phyloP scores from a whole-genome alignment of 2,329 filamentous ascomycete species.

The Colletotrichum musicola region DNA sequence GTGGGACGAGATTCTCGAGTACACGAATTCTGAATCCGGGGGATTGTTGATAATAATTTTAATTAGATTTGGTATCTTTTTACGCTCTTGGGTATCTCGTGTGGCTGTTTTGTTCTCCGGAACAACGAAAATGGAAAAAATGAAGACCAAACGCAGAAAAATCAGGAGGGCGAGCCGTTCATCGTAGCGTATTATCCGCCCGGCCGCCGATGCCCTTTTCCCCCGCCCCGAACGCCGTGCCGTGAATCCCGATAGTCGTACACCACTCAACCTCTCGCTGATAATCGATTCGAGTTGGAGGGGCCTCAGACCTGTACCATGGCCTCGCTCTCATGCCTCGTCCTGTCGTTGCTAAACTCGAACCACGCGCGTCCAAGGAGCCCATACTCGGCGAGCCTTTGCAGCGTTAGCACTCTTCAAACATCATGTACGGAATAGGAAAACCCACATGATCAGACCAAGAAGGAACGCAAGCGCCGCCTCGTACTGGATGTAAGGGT shows the following conservation, averaged over 20 bases:
- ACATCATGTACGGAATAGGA: too few species aligned
- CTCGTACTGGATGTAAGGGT: conserved; percentile 40
- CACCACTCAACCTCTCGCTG: neutral
- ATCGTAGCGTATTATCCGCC: neutral
- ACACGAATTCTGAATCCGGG: too few species aligned
- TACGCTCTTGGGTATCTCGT: neutral
- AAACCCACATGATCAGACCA: conserved; percentile 37
- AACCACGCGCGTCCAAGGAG: conserved; percentile 37
- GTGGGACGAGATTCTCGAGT: neutral
- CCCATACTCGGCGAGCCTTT: conserved; percentile 34
- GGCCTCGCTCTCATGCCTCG: conserved; percentile 13
- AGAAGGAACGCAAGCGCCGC: conserved; percentile 37
- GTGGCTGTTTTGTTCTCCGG: neutral
- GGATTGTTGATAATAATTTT: too few species aligned
- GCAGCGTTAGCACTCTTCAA: neutral
- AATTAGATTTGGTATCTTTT: neutral
- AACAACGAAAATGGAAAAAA: neutral
- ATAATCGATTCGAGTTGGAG: neutral
- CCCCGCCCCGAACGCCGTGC: conserved; percentile 18
- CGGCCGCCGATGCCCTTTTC: neutral
- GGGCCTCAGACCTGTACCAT: conserved; percentile 29
- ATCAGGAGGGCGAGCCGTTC: neutral
- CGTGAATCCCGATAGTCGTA: neutral
- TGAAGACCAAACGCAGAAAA: neutral
- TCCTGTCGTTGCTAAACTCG: conserved; percentile 35